Base-by-base conservation (phyloP, 2,329 filamentous ascomycete species). In the Emmonsiellopsis sp. region DNA sequence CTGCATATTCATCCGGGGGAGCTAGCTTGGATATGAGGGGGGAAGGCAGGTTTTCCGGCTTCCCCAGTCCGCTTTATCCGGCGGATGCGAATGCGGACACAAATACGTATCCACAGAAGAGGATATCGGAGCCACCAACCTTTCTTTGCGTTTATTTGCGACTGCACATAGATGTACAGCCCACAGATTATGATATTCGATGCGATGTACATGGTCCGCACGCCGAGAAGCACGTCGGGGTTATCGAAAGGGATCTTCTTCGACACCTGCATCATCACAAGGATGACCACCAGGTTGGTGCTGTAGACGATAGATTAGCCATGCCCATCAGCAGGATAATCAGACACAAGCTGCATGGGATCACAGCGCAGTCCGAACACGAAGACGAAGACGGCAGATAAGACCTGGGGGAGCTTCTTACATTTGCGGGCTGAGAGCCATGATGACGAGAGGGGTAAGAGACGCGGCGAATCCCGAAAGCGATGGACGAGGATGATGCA, bases 211-310 rank as follows among this genome's bases (percentile, higher is more conserved):
- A 84, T 70, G 40, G 71, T 78, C 64, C 84, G 84, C 55, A 86
- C 81, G 55, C 77, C 72, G 62, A 81, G 80, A 54, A 87, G 76
- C 47, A 86, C 82, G 57, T 80, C 77, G n/a, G 83, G 89, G 68
- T 97, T 86, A 33, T 97, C 92, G 66, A 97, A 95, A 48, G 91
- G 89, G 57, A 98, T 84, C 74, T 86, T 88, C 82, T 97, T 97
- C 64, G 90, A 87, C 57, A 95, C 87, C 80, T 96, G 92, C 89
- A 97, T 96, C 86, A 96, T 94, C 69, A 88, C 87, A 63, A 95
- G 83, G 77, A 95, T 91, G 84, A 95, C 90, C 77, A 88, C 79
- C 71, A 95, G 80, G 81, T 95, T 95, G 72, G 87, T 88, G 66
- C 90, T 95, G 72, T 62, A 58, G 52, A 57, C 57, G 53, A 56